Evolutionary conservation across 257 asterid species (phyloP).

Genomic region (Capsicum baccatum): DNA sequence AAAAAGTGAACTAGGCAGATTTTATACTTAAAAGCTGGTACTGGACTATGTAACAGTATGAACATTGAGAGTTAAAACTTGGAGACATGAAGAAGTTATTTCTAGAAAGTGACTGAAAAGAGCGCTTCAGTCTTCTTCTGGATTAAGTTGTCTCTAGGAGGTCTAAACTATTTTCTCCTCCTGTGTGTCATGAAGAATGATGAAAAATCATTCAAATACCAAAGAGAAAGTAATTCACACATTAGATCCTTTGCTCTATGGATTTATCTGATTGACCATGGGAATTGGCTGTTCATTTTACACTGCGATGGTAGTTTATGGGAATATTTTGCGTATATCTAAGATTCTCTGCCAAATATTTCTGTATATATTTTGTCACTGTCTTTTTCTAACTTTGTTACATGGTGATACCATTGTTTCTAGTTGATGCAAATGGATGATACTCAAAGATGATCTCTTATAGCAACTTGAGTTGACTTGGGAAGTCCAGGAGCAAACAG

Average conservation of each 20-base stretch:
- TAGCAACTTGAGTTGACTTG: slow-evolving; percentile 24
- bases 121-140: neutral
- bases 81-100: neutral
- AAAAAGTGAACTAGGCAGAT: neutral
- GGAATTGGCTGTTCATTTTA: slow-evolving; percentile 1
- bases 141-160: neutral
- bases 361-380: neutral
- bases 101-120: neutral
- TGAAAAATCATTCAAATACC: neutral
- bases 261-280: neutral
- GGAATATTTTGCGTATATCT: neutral
- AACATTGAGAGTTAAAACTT: neutral
- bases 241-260: neutral
- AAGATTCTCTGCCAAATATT: slow-evolving; percentile 1
- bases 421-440: slow-evolving; percentile 23
- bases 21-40: neutral
- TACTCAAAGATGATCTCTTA: slow-evolving; percentile 16
- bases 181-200: neutral
- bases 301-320: neutral
- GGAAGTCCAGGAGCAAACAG: slow-evolving; percentile 16
- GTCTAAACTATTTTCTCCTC: neutral
- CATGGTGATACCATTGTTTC: neutral
- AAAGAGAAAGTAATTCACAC: neutral
- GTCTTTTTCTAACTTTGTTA: neutral
- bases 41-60: neutral